Evolutionary conservation across 1,284 basidiomycete genomes (phyloP).

Genomic region (Ceratobasidium papillatum): DNA sequence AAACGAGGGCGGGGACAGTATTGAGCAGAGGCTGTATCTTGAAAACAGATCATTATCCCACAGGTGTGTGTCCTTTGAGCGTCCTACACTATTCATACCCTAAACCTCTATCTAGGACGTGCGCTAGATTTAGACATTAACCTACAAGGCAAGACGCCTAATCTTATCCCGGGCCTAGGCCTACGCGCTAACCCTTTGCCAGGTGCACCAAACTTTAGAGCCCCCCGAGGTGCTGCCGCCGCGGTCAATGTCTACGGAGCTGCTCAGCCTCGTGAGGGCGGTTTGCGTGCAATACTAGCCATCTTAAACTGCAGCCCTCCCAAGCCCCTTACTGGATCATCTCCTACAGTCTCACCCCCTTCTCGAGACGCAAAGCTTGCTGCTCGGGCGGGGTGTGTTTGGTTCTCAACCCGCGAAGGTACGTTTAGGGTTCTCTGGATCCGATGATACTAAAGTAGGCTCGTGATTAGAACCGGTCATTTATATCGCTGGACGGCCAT

Average conservation of each 20-base stretch:
- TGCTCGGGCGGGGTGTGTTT: constrained; percentile 67
- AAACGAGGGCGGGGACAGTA: constrained; percentile 87
- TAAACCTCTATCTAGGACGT: constrained; percentile 62
- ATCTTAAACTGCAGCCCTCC: constrained; percentile 80
- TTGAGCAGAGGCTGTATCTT: constrained; percentile 90
- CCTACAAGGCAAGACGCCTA: constrained; percentile 59
- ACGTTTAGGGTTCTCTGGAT: constrained; percentile 49
- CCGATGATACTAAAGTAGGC: constrained; percentile 10
- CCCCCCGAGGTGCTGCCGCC: constrained; percentile 71
- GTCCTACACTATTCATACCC: not conserved
- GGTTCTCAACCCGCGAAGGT: constrained; percentile 87
- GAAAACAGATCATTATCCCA: constrained; percentile 93
- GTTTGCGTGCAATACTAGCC: constrained; percentile 90
- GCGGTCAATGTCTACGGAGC: constrained; percentile 86
- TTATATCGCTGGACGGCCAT: constrained; percentile 92
- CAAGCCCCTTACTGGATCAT: constrained; percentile 50
- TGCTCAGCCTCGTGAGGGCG: constrained; percentile 94
- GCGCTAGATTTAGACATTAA: constrained; percentile 92
- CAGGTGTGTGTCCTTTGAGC: constrained; percentile 60
- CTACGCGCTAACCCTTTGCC: constrained; percentile 45
- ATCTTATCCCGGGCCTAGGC: not conserved
- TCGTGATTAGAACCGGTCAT: constrained; percentile 56
- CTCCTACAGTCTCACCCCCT: constrained; percentile 39
- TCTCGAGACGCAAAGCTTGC: constrained; percentile 49
- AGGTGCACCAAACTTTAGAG: constrained; percentile 96